Evolutionary conservation across 495 filamentous ascomycete genomes (phyloP).

Genomic region (Aspergillus olivimuriae): DNA sequence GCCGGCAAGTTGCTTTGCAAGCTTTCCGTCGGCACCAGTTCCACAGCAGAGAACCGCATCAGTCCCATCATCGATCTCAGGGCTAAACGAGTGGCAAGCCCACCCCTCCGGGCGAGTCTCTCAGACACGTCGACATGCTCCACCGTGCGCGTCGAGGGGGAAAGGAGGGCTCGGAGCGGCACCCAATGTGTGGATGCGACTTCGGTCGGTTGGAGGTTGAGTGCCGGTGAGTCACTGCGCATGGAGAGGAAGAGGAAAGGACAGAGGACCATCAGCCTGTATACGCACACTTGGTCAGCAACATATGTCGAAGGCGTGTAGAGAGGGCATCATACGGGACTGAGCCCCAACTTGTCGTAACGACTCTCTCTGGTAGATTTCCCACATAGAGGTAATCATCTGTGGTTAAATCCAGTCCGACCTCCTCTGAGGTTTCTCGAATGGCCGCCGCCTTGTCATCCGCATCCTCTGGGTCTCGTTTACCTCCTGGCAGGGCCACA

Average conservation of each 20-base stretch:
- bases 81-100: conserved; percentile 43
- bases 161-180: conserved; percentile 57
- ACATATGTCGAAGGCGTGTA: neutral
- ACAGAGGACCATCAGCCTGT: conserved; percentile 70
- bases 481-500: conserved; percentile 70
- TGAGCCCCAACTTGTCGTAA: conserved; percentile 68
- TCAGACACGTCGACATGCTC: conserved; percentile 62
- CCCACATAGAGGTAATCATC: conserved; percentile 53
- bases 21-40: conserved; percentile 56
- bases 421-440: conserved; percentile 66
- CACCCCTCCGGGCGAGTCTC: conserved; percentile 49
- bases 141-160: conserved; percentile 54
- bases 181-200: conserved; percentile 76
- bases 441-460: conserved; percentile 60
- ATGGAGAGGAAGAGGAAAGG: conserved; percentile 67
- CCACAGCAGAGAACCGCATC: conserved; percentile 68
- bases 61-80: conserved; percentile 53
- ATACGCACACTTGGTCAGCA: conserved; percentile 9
- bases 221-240: conserved; percentile 47
- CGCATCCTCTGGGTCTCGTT: conserved; percentile 60
- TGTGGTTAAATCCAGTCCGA: conserved; percentile 57
- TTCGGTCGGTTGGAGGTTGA: conserved; percentile 65
- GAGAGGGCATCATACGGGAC: conserved; percentile 46
- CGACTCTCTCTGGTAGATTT: conserved; percentile 64
- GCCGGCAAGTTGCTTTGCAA: conserved; percentile 46